Base-by-base conservation (phyloP, 1,139 yeast species). In the Dujonia santamariae region DNA sequence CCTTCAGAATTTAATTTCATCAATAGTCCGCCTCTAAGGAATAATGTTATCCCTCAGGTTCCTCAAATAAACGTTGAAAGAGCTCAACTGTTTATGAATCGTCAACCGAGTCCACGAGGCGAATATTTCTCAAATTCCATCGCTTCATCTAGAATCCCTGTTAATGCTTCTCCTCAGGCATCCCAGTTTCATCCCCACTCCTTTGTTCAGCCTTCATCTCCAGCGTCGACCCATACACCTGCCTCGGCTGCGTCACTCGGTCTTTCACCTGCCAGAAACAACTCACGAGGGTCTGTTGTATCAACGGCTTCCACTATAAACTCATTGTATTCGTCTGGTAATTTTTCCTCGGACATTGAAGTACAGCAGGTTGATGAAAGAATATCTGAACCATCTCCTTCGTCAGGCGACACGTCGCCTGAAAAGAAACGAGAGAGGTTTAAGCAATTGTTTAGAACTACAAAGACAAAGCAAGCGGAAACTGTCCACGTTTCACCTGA, bases 261-360 rank as follows among this genome's bases (percentile, higher is more conserved):
- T n/a, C n/a, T n/a, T n/a, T n/a, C n/a, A n/a, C n/a, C n/a, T n/a
- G n/a, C n/a, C n/a, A n/a, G n/a, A n/a, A n/a, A n/a, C 23, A 25
- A 24, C n/a, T 32, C 24, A 14, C 17, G 12, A 17, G 26, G 29
- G 12, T 19, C 19, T n/a, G 26, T 33, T 6, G 23, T 13, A 12
- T 41, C 39, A 6, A 16, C 34, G 7, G 35, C 26, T 7, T 43
- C 46, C 8, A 31, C 41, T 6, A 7, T 35, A 25, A 43, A 39
- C 23, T 38, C 47, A 3, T 30, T 40, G 12, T 40, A 36, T 28
- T 42, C 47, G n/a, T 32, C 44, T 11, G 37, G 42, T n/a, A 32
- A 32, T 22, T 27, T 32, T 23, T 36, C 39, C 4, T 30, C 36
- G 3, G 47, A 43, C 19, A 21, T 16, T 2, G 41, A 39, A 26